Percentiles rank a stretch among this genome's conserved stretches.
These are phyloP conservation scores for Coprinopsis cinerea DNA, from an alignment of 768 basidiomycete genomes.

Conservation along the genomic window DNA sequence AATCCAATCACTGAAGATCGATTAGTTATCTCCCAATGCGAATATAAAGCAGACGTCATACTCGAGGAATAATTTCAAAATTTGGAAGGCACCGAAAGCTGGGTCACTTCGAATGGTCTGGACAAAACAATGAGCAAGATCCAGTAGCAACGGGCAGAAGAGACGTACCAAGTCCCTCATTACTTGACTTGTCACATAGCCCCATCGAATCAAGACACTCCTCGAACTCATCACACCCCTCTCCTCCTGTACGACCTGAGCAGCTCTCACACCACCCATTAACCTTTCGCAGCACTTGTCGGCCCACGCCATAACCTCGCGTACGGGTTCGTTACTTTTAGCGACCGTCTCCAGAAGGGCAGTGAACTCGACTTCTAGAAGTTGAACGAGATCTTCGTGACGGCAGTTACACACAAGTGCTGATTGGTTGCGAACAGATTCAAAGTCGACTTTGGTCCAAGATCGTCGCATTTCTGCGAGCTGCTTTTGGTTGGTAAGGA, in stretches of 20 bases:
- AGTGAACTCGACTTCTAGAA: constrained; percentile 82
- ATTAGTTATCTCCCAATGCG: constrained; percentile 2
- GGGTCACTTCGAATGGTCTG: constrained; percentile 91
- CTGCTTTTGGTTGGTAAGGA: constrained; percentile 82
- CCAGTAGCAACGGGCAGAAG: constrained; percentile 6
- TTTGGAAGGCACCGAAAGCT: constrained; percentile 89
- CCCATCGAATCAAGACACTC: constrained; percentile 86
- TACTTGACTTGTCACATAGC: constrained; percentile 88
- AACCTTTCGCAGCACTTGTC: constrained; percentile 84
- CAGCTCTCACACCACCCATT: constrained; percentile 62
- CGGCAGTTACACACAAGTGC: constrained; percentile 90
- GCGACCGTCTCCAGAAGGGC: constrained; percentile 63
- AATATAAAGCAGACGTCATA: constrained; percentile 33
- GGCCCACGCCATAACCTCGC: constrained; percentile 87
- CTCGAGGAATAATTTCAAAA: constrained; percentile 88
- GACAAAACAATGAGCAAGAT: constrained; percentile 5
- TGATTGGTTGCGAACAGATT: constrained; percentile 89
- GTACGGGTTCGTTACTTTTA: constrained; percentile 73
- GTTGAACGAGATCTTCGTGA: constrained; percentile 81
- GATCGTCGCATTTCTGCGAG: constrained; percentile 81
- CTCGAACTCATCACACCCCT: constrained; percentile 79
- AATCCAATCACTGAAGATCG: constrained; percentile 72
- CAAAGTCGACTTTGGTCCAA: constrained; percentile 86
- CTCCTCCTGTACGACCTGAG: constrained; percentile 56
- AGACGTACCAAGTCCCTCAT: constrained; percentile 81